Evolutionary conservation across 2,329 filamentous ascomycete species (phyloP).

Genomic region (Cyphellophora europaea): DNA sequence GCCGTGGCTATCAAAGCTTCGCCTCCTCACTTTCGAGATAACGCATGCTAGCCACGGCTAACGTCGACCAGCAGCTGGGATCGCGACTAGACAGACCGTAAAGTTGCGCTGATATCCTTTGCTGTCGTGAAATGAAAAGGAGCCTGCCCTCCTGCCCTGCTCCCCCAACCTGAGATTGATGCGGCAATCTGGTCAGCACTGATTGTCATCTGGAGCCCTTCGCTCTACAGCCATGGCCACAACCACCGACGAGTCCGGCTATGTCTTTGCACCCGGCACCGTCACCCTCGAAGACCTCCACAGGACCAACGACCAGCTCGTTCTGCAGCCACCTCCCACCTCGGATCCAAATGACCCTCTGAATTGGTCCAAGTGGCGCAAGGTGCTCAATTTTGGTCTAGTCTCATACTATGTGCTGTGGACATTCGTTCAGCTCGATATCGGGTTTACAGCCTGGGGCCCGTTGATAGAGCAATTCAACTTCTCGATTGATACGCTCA

Average conservation of each 20-base stretch:
- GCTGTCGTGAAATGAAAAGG: too few relatives aligned
- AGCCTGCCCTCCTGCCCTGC: too few relatives aligned
- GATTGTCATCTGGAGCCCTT: too few relatives aligned
- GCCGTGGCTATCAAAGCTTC: too few relatives aligned
- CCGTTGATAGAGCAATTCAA: slow-evolving; percentile 30
- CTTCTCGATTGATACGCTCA: slow-evolving; percentile 28
- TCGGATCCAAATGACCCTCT: slow-evolving; percentile 21
- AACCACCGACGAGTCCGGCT: neutral
- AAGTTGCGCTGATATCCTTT: too few relatives aligned
- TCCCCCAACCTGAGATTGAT: too few relatives aligned
- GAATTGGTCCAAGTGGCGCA: slow-evolving; percentile 21
- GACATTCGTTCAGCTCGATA: slow-evolving; percentile 23
- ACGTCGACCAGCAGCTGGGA: too few relatives aligned
- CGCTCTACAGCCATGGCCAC: too few relatives aligned
- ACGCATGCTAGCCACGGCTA: too few relatives aligned
- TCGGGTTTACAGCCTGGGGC: slow-evolving; percentile 29
- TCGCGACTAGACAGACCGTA: too few relatives aligned
- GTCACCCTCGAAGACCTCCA: neutral
- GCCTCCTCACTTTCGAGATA: too few relatives aligned
- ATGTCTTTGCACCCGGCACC: neutral
- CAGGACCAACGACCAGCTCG: slow-evolving; percentile 2
- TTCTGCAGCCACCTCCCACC: slow-evolving; percentile 20
- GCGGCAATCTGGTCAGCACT: too few relatives aligned
- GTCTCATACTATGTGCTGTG: slow-evolving; percentile 21
- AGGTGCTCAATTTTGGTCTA: slow-evolving; percentile 19